Percentiles rank a stretch among this genome's conserved stretches.
Evolutionary conservation across 768 basidiomycete species (phyloP).

Genomic region (Mycena amicta): DNA sequence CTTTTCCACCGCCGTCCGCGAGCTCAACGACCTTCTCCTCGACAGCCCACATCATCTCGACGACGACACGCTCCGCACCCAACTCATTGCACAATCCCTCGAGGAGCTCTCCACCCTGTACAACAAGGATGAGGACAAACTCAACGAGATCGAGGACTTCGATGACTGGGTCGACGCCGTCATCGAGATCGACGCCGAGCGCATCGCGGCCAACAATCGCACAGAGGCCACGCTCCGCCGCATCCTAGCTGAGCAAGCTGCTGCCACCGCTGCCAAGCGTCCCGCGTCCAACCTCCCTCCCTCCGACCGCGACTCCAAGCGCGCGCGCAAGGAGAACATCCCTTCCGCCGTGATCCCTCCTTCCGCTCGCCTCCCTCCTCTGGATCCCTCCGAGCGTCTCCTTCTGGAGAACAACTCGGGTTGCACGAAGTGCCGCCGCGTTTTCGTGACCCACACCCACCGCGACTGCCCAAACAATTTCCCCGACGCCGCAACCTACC

Average conservation of each 20-base stretch:
- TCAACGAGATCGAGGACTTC: neutral
- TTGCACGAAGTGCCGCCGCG: conserved; percentile 25
- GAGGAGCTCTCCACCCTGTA: too few relatives aligned
- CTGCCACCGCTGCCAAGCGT: neutral
- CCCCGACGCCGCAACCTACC: conserved; percentile 17
- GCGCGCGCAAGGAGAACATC: neutral
- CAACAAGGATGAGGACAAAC: too few relatives aligned
- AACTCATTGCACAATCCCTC: too few relatives aligned
- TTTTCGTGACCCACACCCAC: conserved; percentile 8
- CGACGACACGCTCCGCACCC: too few relatives aligned
- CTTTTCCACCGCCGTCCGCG: too few relatives aligned
- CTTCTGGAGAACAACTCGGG: conserved; percentile 18
- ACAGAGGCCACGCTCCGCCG: neutral
- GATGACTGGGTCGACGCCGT: neutral
- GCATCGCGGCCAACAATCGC: neutral
- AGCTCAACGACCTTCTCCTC: too few relatives aligned
- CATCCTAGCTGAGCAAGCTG: neutral
- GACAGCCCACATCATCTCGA: too few relatives aligned
- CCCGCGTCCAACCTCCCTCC: neutral
- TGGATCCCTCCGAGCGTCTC: conserved; percentile 4
- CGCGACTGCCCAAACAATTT: conserved; percentile 18
- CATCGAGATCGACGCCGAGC: neutral
- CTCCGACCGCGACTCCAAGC: neutral
- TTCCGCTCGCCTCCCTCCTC: neutral
- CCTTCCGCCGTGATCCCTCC: neutral